Percentiles rank a stretch among this genome's conserved stretches.
Conservation (phyloP, 345 rosid genomes). For the Brassica incana region DNA sequence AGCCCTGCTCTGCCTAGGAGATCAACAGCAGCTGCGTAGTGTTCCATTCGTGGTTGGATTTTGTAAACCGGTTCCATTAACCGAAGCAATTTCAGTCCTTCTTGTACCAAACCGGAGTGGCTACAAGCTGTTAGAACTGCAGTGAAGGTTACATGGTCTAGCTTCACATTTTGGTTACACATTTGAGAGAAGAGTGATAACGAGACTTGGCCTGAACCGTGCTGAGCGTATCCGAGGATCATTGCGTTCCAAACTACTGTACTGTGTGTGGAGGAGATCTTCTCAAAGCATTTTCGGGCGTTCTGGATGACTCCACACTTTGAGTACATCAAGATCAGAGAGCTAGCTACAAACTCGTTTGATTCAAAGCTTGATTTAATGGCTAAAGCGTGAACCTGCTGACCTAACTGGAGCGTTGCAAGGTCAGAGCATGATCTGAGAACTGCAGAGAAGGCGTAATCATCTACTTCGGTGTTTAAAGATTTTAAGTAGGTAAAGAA, state of each 20-base stretch:
- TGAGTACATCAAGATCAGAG: constrained; percentile 74
- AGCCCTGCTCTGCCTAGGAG: constrained; percentile 70
- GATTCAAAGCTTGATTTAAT: constrained; percentile 54
- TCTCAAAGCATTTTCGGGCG: constrained; percentile 59
- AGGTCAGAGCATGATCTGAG: constrained; percentile 78
- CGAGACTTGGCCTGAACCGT: constrained; percentile 58
- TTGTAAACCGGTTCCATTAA: constrained; percentile 59
- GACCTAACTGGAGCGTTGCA: constrained; percentile 70
- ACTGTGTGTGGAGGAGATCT: constrained; percentile 45
- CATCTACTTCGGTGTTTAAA: constrained; percentile 52
- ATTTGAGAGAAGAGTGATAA: constrained; percentile 60
- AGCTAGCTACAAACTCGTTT: constrained; percentile 73
- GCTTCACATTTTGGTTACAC: constrained; percentile 52
- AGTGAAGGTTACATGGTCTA: constrained; percentile 73
- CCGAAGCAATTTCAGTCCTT: constrained; percentile 56
- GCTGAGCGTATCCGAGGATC: constrained; percentile 77
- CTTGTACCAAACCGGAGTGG: constrained; percentile 62
- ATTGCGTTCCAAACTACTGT: constrained; percentile 73
- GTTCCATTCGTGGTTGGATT: constrained; percentile 68
- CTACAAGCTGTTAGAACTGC: constrained; percentile 79
- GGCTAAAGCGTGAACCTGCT: constrained; percentile 59
- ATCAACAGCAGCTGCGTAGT: constrained; percentile 79
- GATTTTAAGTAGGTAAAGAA: constrained; percentile 54
- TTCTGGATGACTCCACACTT: constrained; percentile 68
- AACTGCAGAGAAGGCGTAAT: constrained; percentile 69